Evolutionary conservation across 768 basidiomycete species (phyloP), one percentile per base, ranked within the genome.

Genomic region (Cyclocybe aegerita): DNA sequence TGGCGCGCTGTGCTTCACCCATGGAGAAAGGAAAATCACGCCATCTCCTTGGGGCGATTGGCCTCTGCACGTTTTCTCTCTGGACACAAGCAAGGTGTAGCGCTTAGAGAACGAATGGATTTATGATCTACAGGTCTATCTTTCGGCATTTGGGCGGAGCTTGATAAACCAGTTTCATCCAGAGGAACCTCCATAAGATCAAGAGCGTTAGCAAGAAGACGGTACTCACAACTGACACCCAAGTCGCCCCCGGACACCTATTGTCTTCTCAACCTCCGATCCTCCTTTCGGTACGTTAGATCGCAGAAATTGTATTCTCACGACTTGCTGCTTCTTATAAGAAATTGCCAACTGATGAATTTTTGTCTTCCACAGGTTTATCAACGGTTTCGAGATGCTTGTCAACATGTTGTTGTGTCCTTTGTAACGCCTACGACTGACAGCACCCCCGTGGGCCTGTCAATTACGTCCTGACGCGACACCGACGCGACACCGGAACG

Each of bases 21-120:
- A 53, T 30, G 48, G 52, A 43, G 59, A 56, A 14, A 55, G 46
- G 30, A 60, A 44, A 17, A 55, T 53, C 3, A 63, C 63, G 49
- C 59, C 60, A 16, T 63, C 64, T 15, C 58, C 59, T 14, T 58
- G 59, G 54, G 64, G 64, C 9, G 62, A 65, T n/a, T 65, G 64
- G 62, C 60, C 62, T 9, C 44, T 59, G 4, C 59, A 65, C 39
- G 17, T 63, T 16, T 58, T 65, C 35, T 53, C 56, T 33, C 48
- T 65, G 43, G 37, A 54, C 23, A 56, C 58, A 32, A 42, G n/a
- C 38, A 52, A 50, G 14, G 37, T 36, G 32, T 23, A n/a, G n/a
- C n/a, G n/a, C n/a, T n/a, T n/a, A 29, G 14, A 29, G 11, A n/a
- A 15, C 9, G 15, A 39, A 30, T 17, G 7, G 8, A 17, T 11